Conservation (phyloP, 2,329 filamentous ascomycete genomes). For the Stachybotrys elegans region DNA sequence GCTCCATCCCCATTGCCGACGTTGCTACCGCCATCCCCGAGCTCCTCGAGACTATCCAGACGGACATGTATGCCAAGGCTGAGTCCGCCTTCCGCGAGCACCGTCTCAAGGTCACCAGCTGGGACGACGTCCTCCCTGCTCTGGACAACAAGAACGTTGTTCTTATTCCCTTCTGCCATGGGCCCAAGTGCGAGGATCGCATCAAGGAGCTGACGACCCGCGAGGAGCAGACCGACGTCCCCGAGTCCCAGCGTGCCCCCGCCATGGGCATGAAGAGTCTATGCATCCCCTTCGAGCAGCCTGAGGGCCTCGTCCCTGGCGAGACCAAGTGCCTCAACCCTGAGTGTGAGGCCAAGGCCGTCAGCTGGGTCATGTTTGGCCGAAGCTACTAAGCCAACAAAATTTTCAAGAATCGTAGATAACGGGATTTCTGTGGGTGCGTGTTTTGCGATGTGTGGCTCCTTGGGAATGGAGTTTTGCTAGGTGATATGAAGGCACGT, state of each 20-base stretch:
- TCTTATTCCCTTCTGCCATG: slow-evolving; percentile 85
- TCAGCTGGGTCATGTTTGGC: slow-evolving; percentile 92
- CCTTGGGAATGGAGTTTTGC: not conserved
- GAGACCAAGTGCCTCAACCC: slow-evolving; percentile 92
- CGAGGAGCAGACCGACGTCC: slow-evolving; percentile 50
- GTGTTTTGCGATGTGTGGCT: slow-evolving; percentile 8
- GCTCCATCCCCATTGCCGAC: slow-evolving; percentile 69
- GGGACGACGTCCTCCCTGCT: slow-evolving; percentile 86
- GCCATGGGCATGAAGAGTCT: slow-evolving; percentile 64
- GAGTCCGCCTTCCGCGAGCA: slow-evolving; percentile 74
- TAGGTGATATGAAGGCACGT: not conserved
- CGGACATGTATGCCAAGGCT: slow-evolving; percentile 73
- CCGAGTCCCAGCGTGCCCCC: slow-evolving; percentile 49
- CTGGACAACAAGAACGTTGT: slow-evolving; percentile 91
- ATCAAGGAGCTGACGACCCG: slow-evolving; percentile 90
- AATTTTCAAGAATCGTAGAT: not conserved
- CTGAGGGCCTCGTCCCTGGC: slow-evolving; percentile 69
- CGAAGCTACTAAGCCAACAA: slow-evolving; percentile 59
- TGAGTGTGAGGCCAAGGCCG: slow-evolving; percentile 69
- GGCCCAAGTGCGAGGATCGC: slow-evolving; percentile 78
- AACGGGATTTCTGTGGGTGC: not conserved
- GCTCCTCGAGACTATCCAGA: slow-evolving; percentile 85
- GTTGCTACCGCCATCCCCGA: slow-evolving; percentile 69
- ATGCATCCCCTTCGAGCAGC: slow-evolving; percentile 79
- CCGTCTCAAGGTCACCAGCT: slow-evolving; percentile 74